Base-by-base conservation (phyloP, 2,329 filamentous ascomycete genomes). In the Thermothelomyces thermophilus region DNA sequence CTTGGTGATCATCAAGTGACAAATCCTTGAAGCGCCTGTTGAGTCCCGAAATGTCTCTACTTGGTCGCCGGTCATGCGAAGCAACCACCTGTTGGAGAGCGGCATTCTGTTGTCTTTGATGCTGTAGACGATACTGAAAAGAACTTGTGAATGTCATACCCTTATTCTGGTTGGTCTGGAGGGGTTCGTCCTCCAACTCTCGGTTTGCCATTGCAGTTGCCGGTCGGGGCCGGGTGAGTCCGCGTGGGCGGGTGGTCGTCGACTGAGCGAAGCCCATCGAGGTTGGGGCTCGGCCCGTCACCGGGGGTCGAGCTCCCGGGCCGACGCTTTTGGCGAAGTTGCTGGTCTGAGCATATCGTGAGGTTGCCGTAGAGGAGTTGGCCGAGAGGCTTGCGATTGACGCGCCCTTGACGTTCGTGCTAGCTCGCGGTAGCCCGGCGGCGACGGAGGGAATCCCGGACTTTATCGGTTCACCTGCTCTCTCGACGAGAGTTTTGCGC, bases 291-390 rank as follows among this genome's bases (percentile, higher is more conserved):
- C 79, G 75, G 52, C 68, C 60, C 5, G 67, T 57, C 16, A 70
- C 64, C 5, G 69, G 66, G 13, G 76, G 70, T 56, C 80, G 75
- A 16, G 65, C 58, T 13, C 71, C 73, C 11, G 75, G 72, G 1
- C 82, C 80, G 24, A 81, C 64, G 59, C 78, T 84, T 53, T 73
- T 77, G 13, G 77, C 73, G 55, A 82, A 81, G 53, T 70, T 73
- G 55, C 68, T 73, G 46, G 70, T 68, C 42, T 70, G 68, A 41
- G 65, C 67, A 59, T 68, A 66, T 61, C 69, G 68, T 53, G 73
- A 70, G 30, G 69, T 4, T 44, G 48, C n/a, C 65, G 49, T 63
- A 64, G 48, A 67, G 66, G 50, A 63, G 66, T 50, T 69, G 62
- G 9, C 47, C 13, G 46, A 30, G 8, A 60, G 47, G 17, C 40